Evolutionary conservation across 108 stramenopile genomes (phyloP).

Genomic region (Fistulifera pelliculosa): DNA sequence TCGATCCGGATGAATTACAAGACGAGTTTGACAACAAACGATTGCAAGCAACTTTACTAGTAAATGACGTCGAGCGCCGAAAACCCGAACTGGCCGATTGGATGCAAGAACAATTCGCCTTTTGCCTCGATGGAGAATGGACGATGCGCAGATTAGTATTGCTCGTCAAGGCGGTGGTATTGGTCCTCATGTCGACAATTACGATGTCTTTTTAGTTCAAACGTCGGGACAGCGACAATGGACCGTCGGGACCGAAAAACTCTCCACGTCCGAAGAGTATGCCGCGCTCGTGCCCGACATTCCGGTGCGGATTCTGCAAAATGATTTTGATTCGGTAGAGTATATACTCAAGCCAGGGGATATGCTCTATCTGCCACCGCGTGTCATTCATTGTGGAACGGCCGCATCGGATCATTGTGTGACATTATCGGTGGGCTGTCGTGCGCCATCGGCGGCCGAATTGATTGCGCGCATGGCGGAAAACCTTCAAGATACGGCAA

Average conservation of each 20-base stretch:
- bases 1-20: slow-evolving; percentile 6
- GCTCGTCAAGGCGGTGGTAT: slow-evolving; percentile 68
- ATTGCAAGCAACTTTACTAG: slow-evolving; percentile 42
- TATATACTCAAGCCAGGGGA: slow-evolving; percentile 69
- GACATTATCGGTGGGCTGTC: slow-evolving; percentile 77
- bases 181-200: slow-evolving; percentile 91
- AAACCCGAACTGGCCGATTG: slow-evolving; percentile 60
- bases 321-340: slow-evolving; percentile 1
- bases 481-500: slow-evolving; percentile 22
- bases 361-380: slow-evolving; percentile 87
- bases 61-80: slow-evolving; percentile 82
- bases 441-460: slow-evolving; percentile 77
- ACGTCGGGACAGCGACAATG: slow-evolving; percentile 61
- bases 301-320: slow-evolving; percentile 65
- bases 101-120: slow-evolving; percentile 43
- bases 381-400: slow-evolving; percentile 81
- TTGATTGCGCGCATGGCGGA: slow-evolving; percentile 55
- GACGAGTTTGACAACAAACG: slow-evolving; percentile 10
- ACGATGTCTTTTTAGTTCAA: slow-evolving; percentile 94
- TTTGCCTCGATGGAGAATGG: slow-evolving; percentile 68
- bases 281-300: slow-evolving; percentile 45
- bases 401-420: slow-evolving; percentile 60
- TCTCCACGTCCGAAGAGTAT: slow-evolving; percentile 45
- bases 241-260: slow-evolving; percentile 42
- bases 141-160: slow-evolving; percentile 85